Base-by-base conservation (phyloP, 805 yeast genomes). In the Helenozyma baotianmanensis region DNA sequence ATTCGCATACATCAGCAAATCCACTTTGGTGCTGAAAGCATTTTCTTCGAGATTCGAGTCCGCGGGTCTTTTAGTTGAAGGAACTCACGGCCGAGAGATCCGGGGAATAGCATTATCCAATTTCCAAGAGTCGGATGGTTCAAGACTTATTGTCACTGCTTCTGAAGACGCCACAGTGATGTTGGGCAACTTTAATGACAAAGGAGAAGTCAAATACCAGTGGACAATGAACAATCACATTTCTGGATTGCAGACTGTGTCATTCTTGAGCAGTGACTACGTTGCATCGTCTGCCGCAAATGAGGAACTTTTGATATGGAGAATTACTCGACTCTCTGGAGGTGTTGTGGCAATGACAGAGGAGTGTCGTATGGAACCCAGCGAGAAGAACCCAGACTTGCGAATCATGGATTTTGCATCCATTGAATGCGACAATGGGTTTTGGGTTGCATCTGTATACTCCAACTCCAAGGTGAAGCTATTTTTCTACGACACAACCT, bases 81-180 rank as follows among this genome's bases (percentile, higher is more conserved):
- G 97, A 0, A 70, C 86, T 1, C 97, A 92, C 56, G 98, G 98
- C 1, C 72, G 97, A 42, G 98, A 92, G 56, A 75, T 90, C 5
- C 69, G 98, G 45, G 84, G 79, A 35, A 64, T 89, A 11, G 70
- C 82, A 2, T 66, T 80, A n/a, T 67, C 74, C 6, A 59, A 71
- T 0, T 40, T 35, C 2, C 27, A 26, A 6, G 54, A 55, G 6
- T 31, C 41, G 0, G 56, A 58, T 30, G 59, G 59, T 0, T 58
- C 60, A 6, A 54, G 58, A 13, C 47, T 82, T 4, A 50, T 87
- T 14, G 71, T 85, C 21, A 78, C 90, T 4, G 97, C 87, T 4
- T 80, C 96, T 0, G 98, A 92, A 54, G 98, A 92, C 51, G 83
- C 97, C 0, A 73, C 86, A 0, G 60, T 92, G 4, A 72, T 76